Evolutionary conservation across 2,329 filamentous ascomycete species (phyloP), one percentile per base, ranked within the genome.

Genomic region (Canariomyces notabilis): DNA sequence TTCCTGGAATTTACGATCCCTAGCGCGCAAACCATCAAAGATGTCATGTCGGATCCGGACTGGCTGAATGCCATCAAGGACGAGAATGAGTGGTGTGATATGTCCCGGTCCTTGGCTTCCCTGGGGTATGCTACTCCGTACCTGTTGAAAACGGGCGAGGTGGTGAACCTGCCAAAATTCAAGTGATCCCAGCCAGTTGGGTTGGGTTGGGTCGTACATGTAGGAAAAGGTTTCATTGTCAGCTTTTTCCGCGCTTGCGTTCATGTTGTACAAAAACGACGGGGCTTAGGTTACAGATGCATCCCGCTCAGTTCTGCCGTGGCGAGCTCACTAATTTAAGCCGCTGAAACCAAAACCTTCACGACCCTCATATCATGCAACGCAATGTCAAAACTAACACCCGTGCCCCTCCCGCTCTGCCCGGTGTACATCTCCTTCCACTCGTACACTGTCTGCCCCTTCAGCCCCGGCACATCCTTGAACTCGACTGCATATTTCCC

Each of bases 401-500:
- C 44, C 2, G 50, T 48, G 7, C 53, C 61, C 6, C 23, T 53
- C 5, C 63, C 62, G 6, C 48, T 53, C 14, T 49, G 39, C 2
- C 59, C 59, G 1, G 51, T 57, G 44, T 60, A 62, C 46, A 57
- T 49, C 49, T 64, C 59, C 35, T 51, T 59, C 71, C 70, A 73
- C n/a, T 59, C 61, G 51, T 67, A 73, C n/a, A n/a, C n/a, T 2
- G 62, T 64, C 52, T 58, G 59, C 6, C 64, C 62, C 1, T 65
- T 64, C 3, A 63, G 53, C 6, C 70, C 71, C n/a, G 63, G 65
- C 5, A 66, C 58, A n/a, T 64, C 51, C 43, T 70, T 65, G 50
- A 75, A 72, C 48, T 69, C 68, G 52, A 73, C 71, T 0, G 62
- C 63, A 20, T 73, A 61, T n/a, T 67, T 64, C 9, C 67, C 62